A percentile compares a stretch with the other conserved stretches of the same genome.
phyloP scores from a whole-genome alignment of 306 rosid species.

The Canavalia ensiformis region DNA sequence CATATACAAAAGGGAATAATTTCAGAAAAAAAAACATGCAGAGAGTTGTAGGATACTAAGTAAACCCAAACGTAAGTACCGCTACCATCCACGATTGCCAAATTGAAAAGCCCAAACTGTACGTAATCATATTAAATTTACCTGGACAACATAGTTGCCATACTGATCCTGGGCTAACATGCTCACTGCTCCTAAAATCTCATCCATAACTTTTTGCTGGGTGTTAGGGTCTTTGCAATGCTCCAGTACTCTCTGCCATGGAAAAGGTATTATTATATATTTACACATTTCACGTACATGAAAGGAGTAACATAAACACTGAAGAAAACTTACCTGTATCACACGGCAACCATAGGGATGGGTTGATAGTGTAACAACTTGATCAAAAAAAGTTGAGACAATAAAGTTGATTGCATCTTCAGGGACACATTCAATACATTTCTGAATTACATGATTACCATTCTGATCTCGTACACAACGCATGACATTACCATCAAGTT shows the following conservation, averaged over 20 bases:
- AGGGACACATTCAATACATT: conserved; percentile 85
- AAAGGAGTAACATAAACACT: background rate
- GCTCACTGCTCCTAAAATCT: conserved; percentile 90
- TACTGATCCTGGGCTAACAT: conserved; percentile 98
- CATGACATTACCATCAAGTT: conserved; percentile 89
- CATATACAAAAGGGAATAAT: background rate
- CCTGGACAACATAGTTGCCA: conserved; percentile 98
- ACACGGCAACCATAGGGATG: conserved; percentile 99
- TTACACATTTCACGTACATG: background rate
- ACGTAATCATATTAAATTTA: conserved; percentile 45
- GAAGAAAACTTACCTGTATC: conserved; percentile 68
- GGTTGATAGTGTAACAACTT: conserved; percentile 90
- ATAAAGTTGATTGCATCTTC: conserved; percentile 72
- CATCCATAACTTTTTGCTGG: conserved; percentile 91
- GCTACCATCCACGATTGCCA: background rate
- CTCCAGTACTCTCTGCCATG: conserved; percentile 88
- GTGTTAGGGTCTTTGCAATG: conserved; percentile 77
- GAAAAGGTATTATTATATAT: conserved; percentile 12
- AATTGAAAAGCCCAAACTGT: background rate
- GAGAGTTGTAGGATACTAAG: too few relatives aligned
- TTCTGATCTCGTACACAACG: conserved; percentile 99
- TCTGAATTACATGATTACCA: conserved; percentile 97
- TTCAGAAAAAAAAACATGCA: background rate
- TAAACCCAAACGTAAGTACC: background rate
- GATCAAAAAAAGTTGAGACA: conserved; percentile 87